Evolutionary conservation across 2,329 filamentous ascomycete species (phyloP).

Genomic region (Ascochyta clinopodiicola): DNA sequence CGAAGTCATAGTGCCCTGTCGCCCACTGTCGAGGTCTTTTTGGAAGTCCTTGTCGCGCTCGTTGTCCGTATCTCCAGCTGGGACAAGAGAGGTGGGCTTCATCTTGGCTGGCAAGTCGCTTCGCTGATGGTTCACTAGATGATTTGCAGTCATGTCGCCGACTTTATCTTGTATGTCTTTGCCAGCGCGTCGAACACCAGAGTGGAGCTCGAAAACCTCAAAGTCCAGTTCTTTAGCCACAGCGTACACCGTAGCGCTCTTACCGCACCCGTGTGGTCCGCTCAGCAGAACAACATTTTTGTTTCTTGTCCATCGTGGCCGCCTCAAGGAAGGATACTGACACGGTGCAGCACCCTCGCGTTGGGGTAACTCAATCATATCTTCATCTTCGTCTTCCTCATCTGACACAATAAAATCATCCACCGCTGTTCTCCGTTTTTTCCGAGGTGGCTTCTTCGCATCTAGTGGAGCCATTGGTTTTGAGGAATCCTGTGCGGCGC

Average conservation of each 20-base stretch:
- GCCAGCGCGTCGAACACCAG: slow-evolving; percentile 81
- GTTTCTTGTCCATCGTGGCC: slow-evolving; percentile 44
- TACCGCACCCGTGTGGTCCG: slow-evolving; percentile 88
- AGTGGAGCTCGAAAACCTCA: slow-evolving; percentile 93
- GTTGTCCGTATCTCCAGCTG: slow-evolving; percentile 46
- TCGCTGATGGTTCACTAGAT: slow-evolving; percentile 71
- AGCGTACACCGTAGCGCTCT: slow-evolving; percentile 90
- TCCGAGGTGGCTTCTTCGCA: slow-evolving; percentile 55
- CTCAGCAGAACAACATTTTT: slow-evolving; percentile 86
- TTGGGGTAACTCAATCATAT: slow-evolving; percentile 71
- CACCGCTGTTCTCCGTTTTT: slow-evolving; percentile 64
- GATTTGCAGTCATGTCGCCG: slow-evolving; percentile 96
- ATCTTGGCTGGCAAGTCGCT: slow-evolving; percentile 32
- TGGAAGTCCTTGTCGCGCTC: slow-evolving; percentile 55
- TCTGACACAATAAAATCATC: slow-evolving; percentile 47
- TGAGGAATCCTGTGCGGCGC: slow-evolving; percentile 56
- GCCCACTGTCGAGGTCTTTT: slow-evolving; percentile 68
- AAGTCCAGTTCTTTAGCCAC: slow-evolving; percentile 91
- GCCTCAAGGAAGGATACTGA: slow-evolving; percentile 43
- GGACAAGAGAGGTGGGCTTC: slow-evolving; percentile 12
- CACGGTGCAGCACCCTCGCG: slow-evolving; percentile 65
- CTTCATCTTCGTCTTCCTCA: slow-evolving; percentile 44
- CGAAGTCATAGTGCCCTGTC: slow-evolving; percentile 78
- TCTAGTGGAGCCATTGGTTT: slow-evolving; percentile 24
- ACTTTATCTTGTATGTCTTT: slow-evolving; percentile 91